These are phyloP conservation scores for Hortaea werneckii DNA, from an alignment of 2,329 filamentous ascomycete species.

Conservation along the genomic window DNA sequence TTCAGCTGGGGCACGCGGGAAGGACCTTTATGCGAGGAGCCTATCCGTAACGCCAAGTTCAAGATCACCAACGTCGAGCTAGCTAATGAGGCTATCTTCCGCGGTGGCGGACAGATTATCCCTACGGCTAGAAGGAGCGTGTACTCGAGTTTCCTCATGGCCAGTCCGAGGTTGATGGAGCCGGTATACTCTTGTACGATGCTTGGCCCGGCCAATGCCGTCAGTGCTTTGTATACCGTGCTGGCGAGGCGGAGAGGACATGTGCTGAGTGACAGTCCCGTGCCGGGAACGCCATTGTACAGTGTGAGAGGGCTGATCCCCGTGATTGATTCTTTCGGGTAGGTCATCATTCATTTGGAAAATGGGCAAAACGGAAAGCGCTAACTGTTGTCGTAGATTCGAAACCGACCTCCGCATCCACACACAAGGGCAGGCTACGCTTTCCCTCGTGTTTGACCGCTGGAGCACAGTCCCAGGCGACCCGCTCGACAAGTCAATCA, in stretches of 20 bases:
- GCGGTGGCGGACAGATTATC: constrained; percentile 94
- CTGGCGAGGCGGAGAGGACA: constrained; percentile 81
- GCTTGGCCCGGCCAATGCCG: constrained; percentile 82
- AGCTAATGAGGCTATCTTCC: constrained; percentile 82
- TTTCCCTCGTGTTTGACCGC: constrained; percentile 86
- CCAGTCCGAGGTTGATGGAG: constrained; percentile 91
- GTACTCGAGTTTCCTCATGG: constrained; percentile 96
- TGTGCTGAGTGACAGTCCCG: constrained; percentile 85
- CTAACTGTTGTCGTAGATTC: constrained; percentile 40
- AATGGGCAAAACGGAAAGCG: background rate
- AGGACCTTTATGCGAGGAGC: constrained; percentile 95
- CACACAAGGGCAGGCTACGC: constrained; percentile 83
- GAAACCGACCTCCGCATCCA: constrained; percentile 95
- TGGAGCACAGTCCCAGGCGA: constrained; percentile 96
- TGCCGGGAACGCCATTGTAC: constrained; percentile 90
- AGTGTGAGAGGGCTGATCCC: constrained; percentile 83
- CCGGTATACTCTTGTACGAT: constrained; percentile 88
- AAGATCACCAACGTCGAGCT: constrained; percentile 84
- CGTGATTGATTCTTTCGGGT: constrained; percentile 89
- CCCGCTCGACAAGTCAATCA: constrained; percentile 78
- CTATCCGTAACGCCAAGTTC: constrained; percentile 97
- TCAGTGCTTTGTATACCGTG: constrained; percentile 83
- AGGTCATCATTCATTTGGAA: background rate
- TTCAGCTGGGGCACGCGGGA: constrained; percentile 95
- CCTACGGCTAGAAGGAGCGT: constrained; percentile 85